phyloP scores from a whole-genome alignment of 2,329 filamentous ascomycete genomes.

The Cadophora sp. region DNA sequence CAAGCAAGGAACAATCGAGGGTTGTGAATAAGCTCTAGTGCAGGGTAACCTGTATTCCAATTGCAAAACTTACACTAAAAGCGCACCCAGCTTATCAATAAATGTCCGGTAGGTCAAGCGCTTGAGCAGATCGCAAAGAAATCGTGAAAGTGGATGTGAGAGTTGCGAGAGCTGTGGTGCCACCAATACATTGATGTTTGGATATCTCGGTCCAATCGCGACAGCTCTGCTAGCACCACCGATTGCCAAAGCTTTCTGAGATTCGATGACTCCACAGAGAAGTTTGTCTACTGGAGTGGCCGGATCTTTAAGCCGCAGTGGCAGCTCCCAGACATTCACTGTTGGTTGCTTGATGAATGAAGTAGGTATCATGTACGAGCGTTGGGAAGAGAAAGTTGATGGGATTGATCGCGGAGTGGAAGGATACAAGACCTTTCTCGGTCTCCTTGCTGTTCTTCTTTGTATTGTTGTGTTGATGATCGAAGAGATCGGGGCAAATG shows the following conservation, averaged over 20 bases:
- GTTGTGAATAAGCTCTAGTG: too few species aligned
- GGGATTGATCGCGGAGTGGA: neutral
- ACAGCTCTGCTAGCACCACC: slow-evolving; percentile 2
- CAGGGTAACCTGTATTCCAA: too few species aligned
- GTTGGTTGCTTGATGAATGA: slow-evolving; percentile 13
- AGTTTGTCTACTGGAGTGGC: neutral
- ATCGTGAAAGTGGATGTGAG: neutral
- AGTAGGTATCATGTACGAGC: neutral
- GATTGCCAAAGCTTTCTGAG: neutral
- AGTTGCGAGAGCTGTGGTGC: neutral
- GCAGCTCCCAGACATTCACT: slow-evolving; percentile 9
- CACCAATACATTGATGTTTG: slow-evolving; percentile 4
- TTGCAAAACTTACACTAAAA: slow-evolving; percentile 5
- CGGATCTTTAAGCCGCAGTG: neutral
- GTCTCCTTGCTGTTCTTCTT: neutral
- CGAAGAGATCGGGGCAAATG: too few species aligned
- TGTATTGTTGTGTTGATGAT: neutral
- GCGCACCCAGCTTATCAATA: slow-evolving; percentile 4
- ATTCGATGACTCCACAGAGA: slow-evolving; percentile 6
- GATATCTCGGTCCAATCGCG: neutral
- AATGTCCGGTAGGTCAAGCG: slow-evolving; percentile 9
- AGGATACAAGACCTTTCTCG: neutral
- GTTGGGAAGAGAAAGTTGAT: neutral
- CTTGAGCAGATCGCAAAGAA: slow-evolving; percentile 8
- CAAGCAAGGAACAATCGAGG: too few species aligned